Base-by-base conservation (phyloP, 805 yeast genomes). In the Candida sakaeoensis region DNA sequence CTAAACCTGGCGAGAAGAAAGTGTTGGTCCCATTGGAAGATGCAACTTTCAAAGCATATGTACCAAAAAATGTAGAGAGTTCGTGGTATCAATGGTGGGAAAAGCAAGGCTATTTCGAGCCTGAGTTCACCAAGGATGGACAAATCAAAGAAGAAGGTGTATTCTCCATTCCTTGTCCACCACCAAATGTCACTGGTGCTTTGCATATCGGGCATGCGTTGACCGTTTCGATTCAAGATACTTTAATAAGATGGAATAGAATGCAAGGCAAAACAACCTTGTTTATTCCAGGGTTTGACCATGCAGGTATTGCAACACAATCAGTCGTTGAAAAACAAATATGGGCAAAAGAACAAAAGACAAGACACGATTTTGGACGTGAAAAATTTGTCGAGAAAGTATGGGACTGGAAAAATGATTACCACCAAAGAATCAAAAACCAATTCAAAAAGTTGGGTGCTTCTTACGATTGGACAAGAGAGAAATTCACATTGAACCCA, bases 41-140 rank as follows among this genome's bases (percentile, higher is more conserved):
- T 59, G 90, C 96, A 16, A 81, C 97, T 15, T 79, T 93, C 60
- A 90, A 93, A 65, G 91, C 98, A 8, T 93, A 93, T 65, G 85
- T 79, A 55, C 99, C 99, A 24, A 77, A 79, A 52, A 84, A 82
- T 52, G 97, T 93, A 35, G 99, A 93, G 67, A 83, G 95, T 41
- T 86, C 96, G 10, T 93, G 99, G 99, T 91, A 91, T 66, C 79
- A 77, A 14, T 93, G 99, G 98, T 93, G 99, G 99, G 83, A 78
- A 45, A 73, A 84, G 54, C 75, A 86, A 63, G 95, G 93, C 14
- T 80, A 79, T 55, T 93, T 93, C 56, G 82, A 84, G 65, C 99
- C 99, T 14, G 85, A 86, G 59, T 80, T 85, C 50, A 73, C 82
- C 33, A 74, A 68, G 42, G 81, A 82, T 55, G 97, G 97, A 33